Evolutionary conservation across 2,329 filamentous ascomycete genomes (phyloP).

Genomic region (Ophiocordyceps camponoti-rufipedis): DNA sequence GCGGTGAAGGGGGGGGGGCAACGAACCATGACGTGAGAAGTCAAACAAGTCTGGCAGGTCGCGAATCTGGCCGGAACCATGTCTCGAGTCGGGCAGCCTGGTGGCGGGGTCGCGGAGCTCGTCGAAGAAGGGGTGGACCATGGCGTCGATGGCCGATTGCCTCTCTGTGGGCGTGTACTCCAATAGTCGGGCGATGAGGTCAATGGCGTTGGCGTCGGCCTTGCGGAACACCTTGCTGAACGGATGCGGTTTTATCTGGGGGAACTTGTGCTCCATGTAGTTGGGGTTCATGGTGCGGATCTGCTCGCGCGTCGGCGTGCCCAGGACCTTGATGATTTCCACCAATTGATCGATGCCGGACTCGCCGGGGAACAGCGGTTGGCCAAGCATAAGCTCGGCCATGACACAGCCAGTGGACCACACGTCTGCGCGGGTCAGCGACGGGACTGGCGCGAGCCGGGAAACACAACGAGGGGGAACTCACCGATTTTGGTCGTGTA

Average conservation of each 20-base stretch:
- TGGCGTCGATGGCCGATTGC: conserved; percentile 80
- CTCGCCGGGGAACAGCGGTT: conserved; percentile 93
- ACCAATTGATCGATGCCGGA: conserved; percentile 97
- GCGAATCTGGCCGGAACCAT: conserved; percentile 60
- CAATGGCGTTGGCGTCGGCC: conserved; percentile 81
- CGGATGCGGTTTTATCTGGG: conserved; percentile 97
- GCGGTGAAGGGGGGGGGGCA: neutral
- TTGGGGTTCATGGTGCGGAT: conserved; percentile 99
- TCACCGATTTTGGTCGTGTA: conserved; percentile 99
- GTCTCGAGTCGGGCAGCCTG: conserved; percentile 82
- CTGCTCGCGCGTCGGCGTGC: conserved; percentile 90
- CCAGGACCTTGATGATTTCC: conserved; percentile 97
- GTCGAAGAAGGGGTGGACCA: conserved; percentile 98
- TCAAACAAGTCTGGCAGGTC: conserved; percentile 83
- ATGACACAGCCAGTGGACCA: conserved; percentile 99
- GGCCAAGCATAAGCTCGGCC: conserved; percentile 97
- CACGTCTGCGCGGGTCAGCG: conserved; percentile 47
- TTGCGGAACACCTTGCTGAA: conserved; percentile 99
- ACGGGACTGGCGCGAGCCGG: too few relatives aligned
- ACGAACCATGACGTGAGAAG: conserved; percentile 81
- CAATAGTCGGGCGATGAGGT: conserved; percentile 79
- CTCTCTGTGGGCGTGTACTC: conserved; percentile 97
- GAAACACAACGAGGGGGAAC: conserved; percentile 11
- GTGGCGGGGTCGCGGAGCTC: conserved; percentile 86
- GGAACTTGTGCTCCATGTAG: conserved; percentile 99